Base-by-base conservation (phyloP, 2,329 filamentous ascomycete species). In the Botrytis sinoallii region DNA sequence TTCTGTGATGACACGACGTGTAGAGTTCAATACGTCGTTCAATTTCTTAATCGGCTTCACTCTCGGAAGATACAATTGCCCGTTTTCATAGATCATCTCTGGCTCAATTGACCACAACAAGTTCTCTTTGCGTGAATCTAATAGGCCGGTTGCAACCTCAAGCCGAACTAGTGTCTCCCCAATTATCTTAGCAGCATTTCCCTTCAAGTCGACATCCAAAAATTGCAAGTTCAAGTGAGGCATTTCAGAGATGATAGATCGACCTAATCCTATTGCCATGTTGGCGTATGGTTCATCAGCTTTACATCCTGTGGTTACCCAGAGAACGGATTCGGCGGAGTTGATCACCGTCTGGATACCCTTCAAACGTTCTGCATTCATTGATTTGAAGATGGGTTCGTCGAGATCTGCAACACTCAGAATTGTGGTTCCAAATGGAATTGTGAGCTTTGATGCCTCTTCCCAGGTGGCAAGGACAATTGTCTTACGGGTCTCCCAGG, bases 391-490 rank as follows among this genome's bases (percentile, higher is more conserved):
- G 68, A 59, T 42, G 3, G 81, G 80, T 25, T 77, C 75, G 72
- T 83, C 83, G 35, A 82, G 75, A 20, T 82, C 80, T 16, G 75
- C 73, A 10, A 81, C 72, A 61, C 52, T 74, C 59, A 81, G 59
- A 32, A 78, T 55, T 48, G 75, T 72, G 55, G 52, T 25, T 38
- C 68, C 57, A 46, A 63, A 48, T 20, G 68, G 40, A 46, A 70
- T 46, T n/a, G 46, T 74, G 48, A 61, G 63, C 4, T 73, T 32
- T n/a, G 64, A 40, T 40, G 63, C 57, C 12, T 70, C 55, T 29
- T 65, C 71, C 29, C 29, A 64, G 38, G 64, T 35, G 40, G 67
- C 22, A 64, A 70, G 32, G 12, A 75, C 66, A 25, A 63, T 72
- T 32, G 48, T 48, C 40, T 63, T 63, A 9, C 68, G 55, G 1